Percentiles rank a stretch among this genome's conserved stretches.
Evolutionary conservation across 805 yeast species (phyloP).

Genomic region (Priceomyces carsonii): DNA sequence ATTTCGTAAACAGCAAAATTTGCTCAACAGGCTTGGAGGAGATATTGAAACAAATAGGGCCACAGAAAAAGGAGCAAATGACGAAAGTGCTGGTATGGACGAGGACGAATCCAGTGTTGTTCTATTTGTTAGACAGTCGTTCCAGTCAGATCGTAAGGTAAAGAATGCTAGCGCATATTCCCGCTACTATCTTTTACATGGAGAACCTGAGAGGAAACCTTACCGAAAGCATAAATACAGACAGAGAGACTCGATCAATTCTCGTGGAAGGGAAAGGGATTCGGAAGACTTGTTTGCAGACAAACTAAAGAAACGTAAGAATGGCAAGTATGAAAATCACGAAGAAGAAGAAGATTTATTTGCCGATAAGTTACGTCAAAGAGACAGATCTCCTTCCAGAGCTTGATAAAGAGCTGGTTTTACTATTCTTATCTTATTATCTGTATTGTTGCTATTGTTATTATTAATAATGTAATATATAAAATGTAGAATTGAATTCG

Average conservation of each 20-base stretch:
- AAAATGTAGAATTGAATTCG: constrained; percentile 1
- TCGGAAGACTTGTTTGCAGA: constrained; percentile 6
- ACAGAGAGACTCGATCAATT: constrained; percentile 14
- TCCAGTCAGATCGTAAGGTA: constrained; percentile 55
- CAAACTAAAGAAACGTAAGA: neutral
- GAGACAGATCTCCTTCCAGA: constrained; percentile 17
- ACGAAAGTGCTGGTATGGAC: constrained; percentile 27
- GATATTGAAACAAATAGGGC: constrained; percentile 13
- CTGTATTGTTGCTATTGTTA: neutral
- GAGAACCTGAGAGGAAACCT: constrained; percentile 61
- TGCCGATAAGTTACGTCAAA: constrained; percentile 30
- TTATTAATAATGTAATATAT: neutral
- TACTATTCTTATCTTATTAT: neutral
- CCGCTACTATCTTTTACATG: constrained; percentile 66
- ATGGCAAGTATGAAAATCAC: constrained; percentile 6
- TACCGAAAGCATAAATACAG: constrained; percentile 10
- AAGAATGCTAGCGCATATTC: constrained; percentile 58
- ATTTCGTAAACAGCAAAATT: constrained; percentile 30
- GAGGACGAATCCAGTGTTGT: constrained; percentile 39
- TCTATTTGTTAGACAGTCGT: constrained; percentile 51
- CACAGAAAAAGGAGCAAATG: constrained; percentile 10
- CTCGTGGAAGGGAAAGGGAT: constrained; percentile 10
- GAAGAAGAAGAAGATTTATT: constrained; percentile 37
- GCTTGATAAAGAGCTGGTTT: neutral
- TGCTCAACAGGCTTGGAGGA: constrained; percentile 33